Percentiles rank a stretch among this genome's conserved stretches.
Evolutionary conservation across 306 rosid genomes (phyloP).

Genomic region (Cicer arietinum): DNA sequence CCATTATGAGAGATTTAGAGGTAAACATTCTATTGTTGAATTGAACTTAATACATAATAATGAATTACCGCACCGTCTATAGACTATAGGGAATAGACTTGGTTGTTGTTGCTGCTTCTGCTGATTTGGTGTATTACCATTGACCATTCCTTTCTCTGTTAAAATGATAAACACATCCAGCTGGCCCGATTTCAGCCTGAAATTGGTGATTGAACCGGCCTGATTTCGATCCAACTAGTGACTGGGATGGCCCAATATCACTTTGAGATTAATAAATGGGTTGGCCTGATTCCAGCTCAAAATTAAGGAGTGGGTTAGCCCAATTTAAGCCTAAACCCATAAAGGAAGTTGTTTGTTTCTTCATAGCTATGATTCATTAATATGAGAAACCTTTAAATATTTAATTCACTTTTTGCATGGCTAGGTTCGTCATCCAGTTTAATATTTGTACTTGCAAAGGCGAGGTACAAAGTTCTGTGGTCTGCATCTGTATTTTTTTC

Average conservation of each 20-base stretch:
- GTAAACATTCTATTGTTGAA: not conserved
- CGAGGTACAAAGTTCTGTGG: conserved; percentile 15
- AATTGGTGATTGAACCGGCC: conserved; percentile 7
- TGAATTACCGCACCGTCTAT: not conserved
- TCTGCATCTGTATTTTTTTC: conserved; percentile 35
- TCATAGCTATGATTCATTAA: not conserved
- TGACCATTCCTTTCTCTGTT: conserved; percentile 1
- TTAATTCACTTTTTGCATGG: conserved; percentile 17
- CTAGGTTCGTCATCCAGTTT: conserved; percentile 31
- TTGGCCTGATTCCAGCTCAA: conserved; percentile 17
- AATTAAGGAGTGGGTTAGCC: conserved; percentile 9
- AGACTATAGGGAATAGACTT: not conserved
- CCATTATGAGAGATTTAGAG: conserved; percentile 2
- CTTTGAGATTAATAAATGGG: not conserved
- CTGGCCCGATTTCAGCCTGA: conserved; percentile 1
- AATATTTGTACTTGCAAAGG: conserved; percentile 7
- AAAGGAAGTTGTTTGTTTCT: conserved; percentile 31
- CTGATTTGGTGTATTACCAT: conserved; percentile 18
- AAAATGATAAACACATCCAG: conserved; percentile 16
- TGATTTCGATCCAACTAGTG: conserved; percentile 13
- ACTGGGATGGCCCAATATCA: conserved; percentile 4
- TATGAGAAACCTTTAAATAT: conserved; percentile 18
- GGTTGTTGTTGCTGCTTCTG: not conserved
- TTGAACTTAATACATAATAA: not conserved
- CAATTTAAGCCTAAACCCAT: conserved; percentile 21